Evolutionary conservation across 352 stramenopile species (phyloP).

Genomic region (Phytophthora constricta): DNA sequence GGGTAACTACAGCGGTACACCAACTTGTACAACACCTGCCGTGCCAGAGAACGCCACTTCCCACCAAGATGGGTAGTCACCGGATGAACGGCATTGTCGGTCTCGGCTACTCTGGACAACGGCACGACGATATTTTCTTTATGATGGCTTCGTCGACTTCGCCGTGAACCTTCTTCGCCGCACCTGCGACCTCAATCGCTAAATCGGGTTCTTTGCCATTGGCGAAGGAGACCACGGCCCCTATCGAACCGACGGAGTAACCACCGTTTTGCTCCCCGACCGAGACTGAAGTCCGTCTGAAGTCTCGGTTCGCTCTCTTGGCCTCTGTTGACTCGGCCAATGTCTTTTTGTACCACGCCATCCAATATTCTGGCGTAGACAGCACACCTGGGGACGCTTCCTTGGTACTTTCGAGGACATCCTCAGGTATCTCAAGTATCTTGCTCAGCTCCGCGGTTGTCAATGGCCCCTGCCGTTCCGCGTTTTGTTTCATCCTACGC

Average conservation of each 20-base stretch:
- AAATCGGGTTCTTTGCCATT: too few species aligned
- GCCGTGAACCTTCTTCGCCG: too few species aligned
- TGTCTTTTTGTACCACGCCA: background rate
- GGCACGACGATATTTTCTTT: background rate
- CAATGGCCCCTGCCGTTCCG: background rate
- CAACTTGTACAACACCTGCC: background rate
- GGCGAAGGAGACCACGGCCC: background rate
- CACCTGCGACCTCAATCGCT: too few species aligned
- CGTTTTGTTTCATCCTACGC: background rate
- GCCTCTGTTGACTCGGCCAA: background rate
- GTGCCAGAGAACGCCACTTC: background rate
- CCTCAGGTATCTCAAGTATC: background rate
- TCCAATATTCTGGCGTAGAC: constrained; percentile 5
- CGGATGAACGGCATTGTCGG: background rate
- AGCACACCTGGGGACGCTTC: background rate
- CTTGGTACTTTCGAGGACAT: background rate
- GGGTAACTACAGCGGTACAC: background rate
- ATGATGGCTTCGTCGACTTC: too few species aligned
- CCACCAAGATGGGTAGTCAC: too few species aligned
- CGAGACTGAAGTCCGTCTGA: background rate
- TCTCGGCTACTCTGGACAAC: background rate
- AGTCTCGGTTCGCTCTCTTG: background rate
- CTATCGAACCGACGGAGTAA: background rate
- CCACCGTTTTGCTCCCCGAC: background rate
- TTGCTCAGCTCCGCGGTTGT: background rate